Percentiles rank a stretch among this genome's conserved stretches.
phyloP scores from a whole-genome alignment of 202 grass and related monocot genomes.

The Musa balbisiana region DNA sequence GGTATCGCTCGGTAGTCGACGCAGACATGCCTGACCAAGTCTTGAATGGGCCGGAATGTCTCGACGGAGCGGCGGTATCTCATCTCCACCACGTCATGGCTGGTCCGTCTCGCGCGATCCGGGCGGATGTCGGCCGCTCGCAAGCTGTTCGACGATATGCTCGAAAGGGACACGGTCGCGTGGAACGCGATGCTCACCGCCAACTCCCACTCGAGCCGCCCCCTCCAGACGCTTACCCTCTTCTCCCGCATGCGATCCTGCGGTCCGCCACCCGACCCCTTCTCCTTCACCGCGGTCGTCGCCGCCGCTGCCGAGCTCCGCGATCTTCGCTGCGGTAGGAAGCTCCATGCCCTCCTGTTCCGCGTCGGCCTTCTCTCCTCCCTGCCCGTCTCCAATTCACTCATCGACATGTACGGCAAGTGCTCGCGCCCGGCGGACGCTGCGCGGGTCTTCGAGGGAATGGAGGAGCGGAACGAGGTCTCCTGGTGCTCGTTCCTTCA shows the following conservation, averaged over 20 bases:
- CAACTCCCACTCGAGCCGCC: constrained; percentile 5
- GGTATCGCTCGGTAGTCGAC: background rate
- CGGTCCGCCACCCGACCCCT: background rate
- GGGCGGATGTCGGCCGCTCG: constrained; percentile 17
- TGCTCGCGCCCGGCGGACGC: constrained; percentile 24
- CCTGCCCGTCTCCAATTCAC: constrained; percentile 16
- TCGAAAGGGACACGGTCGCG: constrained; percentile 13
- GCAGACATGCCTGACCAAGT: background rate
- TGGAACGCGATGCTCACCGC: constrained; percentile 31
- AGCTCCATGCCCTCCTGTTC: constrained; percentile 13
- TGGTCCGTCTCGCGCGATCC: constrained; percentile 28
- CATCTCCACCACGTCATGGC: constrained; percentile 44
- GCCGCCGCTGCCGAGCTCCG: constrained; percentile 9
- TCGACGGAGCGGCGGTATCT: constrained; percentile 1
- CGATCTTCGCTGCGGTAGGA: constrained; percentile 1
- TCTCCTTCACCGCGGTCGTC: constrained; percentile 19
- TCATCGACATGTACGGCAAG: constrained; percentile 27
- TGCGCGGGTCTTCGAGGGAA: constrained; percentile 13
- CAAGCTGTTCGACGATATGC: constrained; percentile 25
- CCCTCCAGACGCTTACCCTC: constrained; percentile 9
- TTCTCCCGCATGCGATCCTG: constrained; percentile 16
- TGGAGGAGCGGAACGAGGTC: constrained; percentile 17
- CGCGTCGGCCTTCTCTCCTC: background rate
- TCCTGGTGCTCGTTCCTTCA: constrained; percentile 25
- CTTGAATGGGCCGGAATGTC: background rate